phyloP scores from a whole-genome alignment of 2,329 filamentous ascomycete genomes.

The Sporothrix protearum region DNA sequence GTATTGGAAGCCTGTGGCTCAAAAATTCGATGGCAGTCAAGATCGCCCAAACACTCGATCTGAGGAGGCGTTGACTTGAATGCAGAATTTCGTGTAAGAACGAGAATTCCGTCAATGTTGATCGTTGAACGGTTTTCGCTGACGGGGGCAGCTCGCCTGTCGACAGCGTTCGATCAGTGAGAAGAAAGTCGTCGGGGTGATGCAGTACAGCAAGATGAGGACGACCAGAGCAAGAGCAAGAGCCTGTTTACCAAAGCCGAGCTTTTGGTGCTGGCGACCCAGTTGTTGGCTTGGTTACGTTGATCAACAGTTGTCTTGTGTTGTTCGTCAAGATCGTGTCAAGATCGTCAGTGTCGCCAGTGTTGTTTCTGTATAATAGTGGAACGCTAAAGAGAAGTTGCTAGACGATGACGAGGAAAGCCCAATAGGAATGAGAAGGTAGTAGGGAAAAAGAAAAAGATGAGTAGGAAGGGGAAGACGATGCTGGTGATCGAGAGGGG shows the following conservation, averaged over 20 bases:
- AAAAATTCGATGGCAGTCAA: background rate
- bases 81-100: background rate
- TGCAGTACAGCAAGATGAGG: background rate
- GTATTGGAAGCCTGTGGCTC: background rate
- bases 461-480: background rate
- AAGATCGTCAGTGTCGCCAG: background rate
- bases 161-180: background rate
- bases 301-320: background rate
- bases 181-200: background rate
- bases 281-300: background rate
- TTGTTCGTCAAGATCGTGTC: background rate
- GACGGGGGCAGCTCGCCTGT: constrained; percentile 18
- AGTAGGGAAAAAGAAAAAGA: background rate
- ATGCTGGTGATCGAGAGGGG: background rate
- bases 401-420: background rate
- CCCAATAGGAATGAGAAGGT: background rate
- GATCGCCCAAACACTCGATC: background rate
- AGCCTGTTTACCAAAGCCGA: background rate
- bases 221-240: background rate
- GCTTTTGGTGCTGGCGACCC: background rate
- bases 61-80: background rate
- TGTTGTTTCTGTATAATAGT: background rate
- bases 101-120: background rate
- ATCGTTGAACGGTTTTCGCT: background rate
- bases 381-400: background rate